Conservation (phyloP, 1,139 yeast genomes). For the Saccharomycopsis hybrid region DNA sequence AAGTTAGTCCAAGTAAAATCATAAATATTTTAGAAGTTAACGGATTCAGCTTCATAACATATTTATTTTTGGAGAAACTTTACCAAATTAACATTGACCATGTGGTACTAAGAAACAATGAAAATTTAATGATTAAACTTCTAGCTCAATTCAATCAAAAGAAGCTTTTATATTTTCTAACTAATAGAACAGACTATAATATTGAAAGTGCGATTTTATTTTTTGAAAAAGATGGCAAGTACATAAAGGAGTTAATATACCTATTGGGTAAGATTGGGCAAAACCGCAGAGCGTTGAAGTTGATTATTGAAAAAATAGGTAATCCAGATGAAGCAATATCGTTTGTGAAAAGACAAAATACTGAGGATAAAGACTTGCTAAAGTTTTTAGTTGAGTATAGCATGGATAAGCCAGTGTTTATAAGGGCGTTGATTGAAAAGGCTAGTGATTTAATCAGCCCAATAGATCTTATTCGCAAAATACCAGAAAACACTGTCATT, state of each 20-base stretch:
- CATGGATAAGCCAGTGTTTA: slow-evolving; percentile 63
- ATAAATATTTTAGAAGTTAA: slow-evolving; percentile 48
- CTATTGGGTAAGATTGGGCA: slow-evolving; percentile 81
- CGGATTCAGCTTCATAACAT: slow-evolving; percentile 22
- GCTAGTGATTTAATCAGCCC: slow-evolving; percentile 69
- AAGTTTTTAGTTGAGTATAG: slow-evolving; percentile 66
- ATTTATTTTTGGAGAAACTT: slow-evolving; percentile 16
- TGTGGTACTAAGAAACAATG: slow-evolving; percentile 5
- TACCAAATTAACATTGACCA: slow-evolving; percentile 10
- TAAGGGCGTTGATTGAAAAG: slow-evolving; percentile 64
- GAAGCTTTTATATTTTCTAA: slow-evolving; percentile 38
- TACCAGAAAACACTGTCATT: slow-evolving; percentile 57
- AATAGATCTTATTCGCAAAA: slow-evolving; percentile 53
- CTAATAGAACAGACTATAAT: slow-evolving; percentile 47
- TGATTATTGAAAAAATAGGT: slow-evolving; percentile 69
- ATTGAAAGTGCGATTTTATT: slow-evolving; percentile 55
- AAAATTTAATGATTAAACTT: slow-evolving; percentile 17
- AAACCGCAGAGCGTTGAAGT: slow-evolving; percentile 61
- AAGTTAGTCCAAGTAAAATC: slow-evolving; percentile 49
- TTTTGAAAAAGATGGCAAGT: slow-evolving; percentile 38
- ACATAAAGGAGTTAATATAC: slow-evolving; percentile 68
- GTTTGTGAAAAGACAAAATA: slow-evolving; percentile 50
- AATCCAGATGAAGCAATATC: slow-evolving; percentile 78
- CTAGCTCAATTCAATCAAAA: slow-evolving; percentile 40
- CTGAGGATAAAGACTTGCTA: slow-evolving; percentile 76